Evolutionary conservation across 352 stramenopile genomes (phyloP).

Genomic region (Detonula confervacea): DNA sequence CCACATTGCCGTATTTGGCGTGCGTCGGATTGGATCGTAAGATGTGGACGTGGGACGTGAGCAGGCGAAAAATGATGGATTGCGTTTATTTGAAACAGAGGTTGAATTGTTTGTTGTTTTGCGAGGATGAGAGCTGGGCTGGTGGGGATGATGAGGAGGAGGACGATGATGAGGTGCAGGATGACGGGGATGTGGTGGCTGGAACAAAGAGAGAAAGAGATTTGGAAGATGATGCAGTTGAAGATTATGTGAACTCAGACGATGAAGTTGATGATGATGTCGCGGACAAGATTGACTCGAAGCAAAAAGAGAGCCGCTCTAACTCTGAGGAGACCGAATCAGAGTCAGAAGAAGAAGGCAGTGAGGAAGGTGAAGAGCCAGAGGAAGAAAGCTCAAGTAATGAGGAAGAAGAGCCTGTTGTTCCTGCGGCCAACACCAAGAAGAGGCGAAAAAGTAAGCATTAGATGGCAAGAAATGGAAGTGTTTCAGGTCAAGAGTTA

Average conservation of each 20-base stretch:
- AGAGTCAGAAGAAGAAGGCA: constrained; percentile 16
- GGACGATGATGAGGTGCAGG: constrained; percentile 20
- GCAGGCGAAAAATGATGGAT: constrained; percentile 85
- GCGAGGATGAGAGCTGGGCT: constrained; percentile 81
- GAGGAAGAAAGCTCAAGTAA: too few relatives aligned
- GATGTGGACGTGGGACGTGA: constrained; percentile 91
- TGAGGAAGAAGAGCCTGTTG: too few relatives aligned
- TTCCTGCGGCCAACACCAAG: too few relatives aligned
- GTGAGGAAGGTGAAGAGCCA: constrained; percentile 13
- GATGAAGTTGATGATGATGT: constrained; percentile 77
- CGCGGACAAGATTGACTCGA: constrained; percentile 33
- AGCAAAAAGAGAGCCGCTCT: constrained; percentile 12
- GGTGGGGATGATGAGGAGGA: constrained; percentile 62
- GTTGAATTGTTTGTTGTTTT: constrained; percentile 92
- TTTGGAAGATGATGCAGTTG: constrained; percentile 82
- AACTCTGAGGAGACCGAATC: constrained; percentile 33
- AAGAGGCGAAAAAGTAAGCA: too few relatives aligned
- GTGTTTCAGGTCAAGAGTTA: too few relatives aligned
- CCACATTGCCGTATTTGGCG: constrained; percentile 89
- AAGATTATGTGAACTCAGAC: constrained; percentile 88
- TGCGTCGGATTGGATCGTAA: constrained; percentile 93
- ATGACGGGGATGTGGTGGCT: constrained; percentile 38
- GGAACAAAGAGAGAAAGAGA: constrained; percentile 37
- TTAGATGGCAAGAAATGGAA: too few relatives aligned
- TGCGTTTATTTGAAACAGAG: constrained; percentile 87